Conservation (phyloP, 495 filamentous ascomycete species). For the Tuber microsphaerosporum region DNA sequence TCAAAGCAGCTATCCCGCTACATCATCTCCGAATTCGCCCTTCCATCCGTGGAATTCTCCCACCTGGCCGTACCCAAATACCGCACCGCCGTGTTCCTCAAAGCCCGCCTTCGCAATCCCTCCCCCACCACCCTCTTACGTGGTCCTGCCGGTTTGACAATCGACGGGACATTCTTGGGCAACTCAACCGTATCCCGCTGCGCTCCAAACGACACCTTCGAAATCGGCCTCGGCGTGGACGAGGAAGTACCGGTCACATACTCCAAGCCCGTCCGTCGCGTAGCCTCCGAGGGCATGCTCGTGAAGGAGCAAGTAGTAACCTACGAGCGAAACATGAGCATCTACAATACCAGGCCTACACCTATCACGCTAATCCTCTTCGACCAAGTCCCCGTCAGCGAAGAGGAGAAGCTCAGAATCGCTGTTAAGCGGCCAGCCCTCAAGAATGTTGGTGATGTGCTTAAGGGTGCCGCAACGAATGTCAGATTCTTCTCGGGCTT, state of each 20-base stretch:
- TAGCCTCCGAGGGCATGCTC: conserved; percentile 19
- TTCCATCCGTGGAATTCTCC: conserved; percentile 43
- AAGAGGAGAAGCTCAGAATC: conserved; percentile 57
- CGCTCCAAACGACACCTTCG: conserved; percentile 53
- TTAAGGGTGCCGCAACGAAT: conserved; percentile 42
- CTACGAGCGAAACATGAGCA: conserved; percentile 53
- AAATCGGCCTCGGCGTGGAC: conserved; percentile 59
- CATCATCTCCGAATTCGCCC: conserved; percentile 45
- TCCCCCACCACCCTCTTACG: conserved; percentile 55
- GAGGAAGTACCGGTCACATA: conserved; percentile 57
- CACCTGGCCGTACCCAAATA: conserved; percentile 56
- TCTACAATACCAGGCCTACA: conserved; percentile 53
- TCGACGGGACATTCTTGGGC: conserved; percentile 63
- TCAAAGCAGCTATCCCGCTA: conserved; percentile 45
- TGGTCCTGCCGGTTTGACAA: conserved; percentile 57
- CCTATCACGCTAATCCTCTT: conserved; percentile 52
- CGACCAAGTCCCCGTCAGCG: conserved; percentile 61
- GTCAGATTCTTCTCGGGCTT: conserved; percentile 20
- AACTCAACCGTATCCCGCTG: conserved; percentile 54
- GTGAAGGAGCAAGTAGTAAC: conserved; percentile 54
- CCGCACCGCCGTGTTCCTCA: conserved; percentile 59
- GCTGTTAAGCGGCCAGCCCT: conserved; percentile 53
- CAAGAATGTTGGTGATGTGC: conserved; percentile 45
- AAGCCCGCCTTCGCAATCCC: conserved; percentile 56
- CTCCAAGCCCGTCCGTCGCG: conserved; percentile 49